Evolutionary conservation across 192 early-diverging fungal genomes (phyloP), one percentile per base, ranked within the genome.

Genomic region (Phlyctochytrium bullatum): DNA sequence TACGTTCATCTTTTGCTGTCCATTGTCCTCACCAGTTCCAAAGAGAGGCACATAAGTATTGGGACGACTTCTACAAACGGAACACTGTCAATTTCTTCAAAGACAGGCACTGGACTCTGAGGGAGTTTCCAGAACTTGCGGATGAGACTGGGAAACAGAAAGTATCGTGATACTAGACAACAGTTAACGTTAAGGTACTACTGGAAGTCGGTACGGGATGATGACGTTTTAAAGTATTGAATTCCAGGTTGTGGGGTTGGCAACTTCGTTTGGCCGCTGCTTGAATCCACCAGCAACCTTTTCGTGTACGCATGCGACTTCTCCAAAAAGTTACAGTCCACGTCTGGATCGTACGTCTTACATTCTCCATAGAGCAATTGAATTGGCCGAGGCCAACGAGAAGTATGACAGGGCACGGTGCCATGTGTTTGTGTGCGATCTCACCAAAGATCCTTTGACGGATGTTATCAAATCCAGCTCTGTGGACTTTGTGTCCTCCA

Each of bases 61-160:
- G 81, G 81, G 78, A 83, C 66, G 57, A 80, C 56, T 83, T 76
- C 51, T 73, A 67, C 57, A 67, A 83, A 66, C 66, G 73, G 16
- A 83, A 83, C 60, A 78, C 74, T 14, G 69, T 67, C 14, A 83
- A 83, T 53, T 98, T 99, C 76, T 99, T 96, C 83, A 97, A 97
- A 70, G 94, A 99, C 78, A 83, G 97, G 32, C 90, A 98, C 74
- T 99, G 97, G 96, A 86, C 93, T 4, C 87, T 90, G 61, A 73
- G 94, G 12, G 96, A 98, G 78, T 99, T 98, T 76, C 89, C 90
- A 40, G 94, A 98, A 73, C 79, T 98, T 76, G 31, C 73, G 73
- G 10, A 66, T 30, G 33, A 33, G 62, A 25, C 24, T 68, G 61
- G 34, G 61, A 69, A 61, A 63, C 64, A 1, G 27, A 57, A 57